Evolutionary conservation across 2,329 filamentous ascomycete species (phyloP), one percentile per base, ranked within the genome.

Genomic region (Sarocladium oryzae): DNA sequence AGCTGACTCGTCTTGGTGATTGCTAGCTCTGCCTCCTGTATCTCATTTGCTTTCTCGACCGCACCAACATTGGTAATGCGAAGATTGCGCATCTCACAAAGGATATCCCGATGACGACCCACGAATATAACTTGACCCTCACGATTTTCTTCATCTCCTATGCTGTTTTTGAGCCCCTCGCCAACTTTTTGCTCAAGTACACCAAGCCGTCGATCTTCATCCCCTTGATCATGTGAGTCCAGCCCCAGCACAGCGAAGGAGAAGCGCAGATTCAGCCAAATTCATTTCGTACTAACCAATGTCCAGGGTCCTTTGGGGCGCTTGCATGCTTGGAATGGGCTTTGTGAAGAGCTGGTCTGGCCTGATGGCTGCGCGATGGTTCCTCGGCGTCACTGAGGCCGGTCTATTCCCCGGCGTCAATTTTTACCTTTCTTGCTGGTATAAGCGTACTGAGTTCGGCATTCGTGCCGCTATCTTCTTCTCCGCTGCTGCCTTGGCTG

Each of bases 61-160:
- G 85, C 13, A 90, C 88, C 23, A 92, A 93, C 60, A 88, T 91
- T 53, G 88, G 88, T 40, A 78, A 77, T 68, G 89, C 81, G 33
- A 83, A 81, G 56, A 78, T 84, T 53, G 78, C 77, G 21, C 69
- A 73, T 48, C 66, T 82, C 10, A 56, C 67, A 24, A 57, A 73
- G 10, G 82, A 86, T 52, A 69, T 93, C 15, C 57, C 77, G 28
- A 79, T 92, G 74, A 76, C 75, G 1, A 74, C 77, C 2, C 67
- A 73, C 5, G 74, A 86, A 61, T 95, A 90, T 70, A 91, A 91
- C 64, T 74, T 79, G 20, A 79, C 84, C 0, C 74, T 95, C 7
- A 88, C 86, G 30, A 85, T 95, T 58, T 95, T 95, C 71, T 95
- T 95, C 70, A 76, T 95, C 48, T 89, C 86, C 1, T 96, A 96